Evolutionary conservation across 768 basidiomycete species (phyloP), one percentile per base, ranked within the genome.

Genomic region (Plicaturopsis crispa): DNA sequence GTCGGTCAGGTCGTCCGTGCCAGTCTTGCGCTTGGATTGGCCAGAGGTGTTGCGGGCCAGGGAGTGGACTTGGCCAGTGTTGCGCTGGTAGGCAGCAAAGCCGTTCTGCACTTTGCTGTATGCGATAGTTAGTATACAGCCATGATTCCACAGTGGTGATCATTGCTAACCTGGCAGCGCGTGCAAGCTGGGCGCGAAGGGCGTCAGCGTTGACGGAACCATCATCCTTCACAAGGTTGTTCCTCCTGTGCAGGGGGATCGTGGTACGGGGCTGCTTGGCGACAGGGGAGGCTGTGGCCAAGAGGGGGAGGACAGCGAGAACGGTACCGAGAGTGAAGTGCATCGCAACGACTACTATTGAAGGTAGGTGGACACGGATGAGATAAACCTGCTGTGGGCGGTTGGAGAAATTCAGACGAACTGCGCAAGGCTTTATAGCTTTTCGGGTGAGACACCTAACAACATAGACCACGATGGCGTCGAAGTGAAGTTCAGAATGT

Each of bases 21-120:
- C 60, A 14, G 26, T 28, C 14, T 8, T 14, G 14, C 26, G 26
- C 14, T 28, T 28, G 26, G 8, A 8, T 38, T 3, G 13, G n/a
- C 17, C 31, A 31, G 35, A 37, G n/a, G n/a, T n/a, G 35, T 33
- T 24, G 43, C 36, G 24, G 26, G 41, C 37, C 36, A 45, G 31
- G 35, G 67, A 61, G 43, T 70, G 72, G 0, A 47, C 44, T 11
- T 43, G 36, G 7, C 73, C 72, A 5, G 64, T 70, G 47, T 74
- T 73, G n/a, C 36, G 53, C 42, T 66, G 48, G 39, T 60, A 73
- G 6, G 70, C 65, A 24, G 48, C 52, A 40, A 73, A 65, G 12
- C 68, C 64, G n/a, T 48, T 51, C 14, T 49, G 45, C 34, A 69
- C 50, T 60, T 75, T 75, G 28, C 73, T 73, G 43, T n/a, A 28